Percentiles rank a stretch among this genome's conserved stretches.
phyloP scores from a whole-genome alignment of 2,329 filamentous ascomycete genomes.

The Thielaviopsis populi region DNA sequence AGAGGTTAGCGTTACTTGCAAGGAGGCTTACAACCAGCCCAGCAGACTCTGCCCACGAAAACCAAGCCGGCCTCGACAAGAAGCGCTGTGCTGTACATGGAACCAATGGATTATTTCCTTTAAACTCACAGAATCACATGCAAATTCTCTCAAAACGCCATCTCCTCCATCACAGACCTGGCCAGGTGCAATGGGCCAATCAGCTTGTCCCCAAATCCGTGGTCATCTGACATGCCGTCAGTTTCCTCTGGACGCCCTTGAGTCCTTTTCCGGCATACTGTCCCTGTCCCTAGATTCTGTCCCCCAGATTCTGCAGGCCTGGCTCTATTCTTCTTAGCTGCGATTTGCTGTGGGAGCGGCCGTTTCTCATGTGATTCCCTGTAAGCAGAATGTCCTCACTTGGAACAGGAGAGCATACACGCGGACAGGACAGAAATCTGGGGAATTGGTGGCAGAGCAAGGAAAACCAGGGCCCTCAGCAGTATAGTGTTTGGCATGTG shows the following conservation, averaged over 20 bases:
- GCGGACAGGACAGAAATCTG: background rate
- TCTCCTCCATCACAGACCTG: background rate
- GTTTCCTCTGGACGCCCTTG: background rate
- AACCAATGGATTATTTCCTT: background rate
- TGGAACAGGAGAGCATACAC: background rate
- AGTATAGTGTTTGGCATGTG: background rate
- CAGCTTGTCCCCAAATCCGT: background rate
- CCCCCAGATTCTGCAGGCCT: background rate
- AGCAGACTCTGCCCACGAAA: too few relatives aligned
- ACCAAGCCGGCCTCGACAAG: too few relatives aligned
- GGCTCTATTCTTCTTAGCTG: background rate
- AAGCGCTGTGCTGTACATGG: too few relatives aligned
- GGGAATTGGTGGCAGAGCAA: background rate
- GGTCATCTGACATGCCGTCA: background rate
- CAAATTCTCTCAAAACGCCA: background rate
- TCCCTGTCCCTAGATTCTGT: background rate
- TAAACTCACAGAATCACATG: background rate
- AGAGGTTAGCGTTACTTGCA: too few relatives aligned
- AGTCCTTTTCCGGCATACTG: background rate
- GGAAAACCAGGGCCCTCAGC: background rate
- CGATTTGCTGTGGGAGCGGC: background rate
- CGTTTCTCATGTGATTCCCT: background rate
- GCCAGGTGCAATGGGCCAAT: background rate
- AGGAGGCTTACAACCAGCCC: too few relatives aligned
- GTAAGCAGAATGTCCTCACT: background rate